Base-by-base conservation (phyloP, 257 asterid genomes). In the Nicotiana tabacum region DNA sequence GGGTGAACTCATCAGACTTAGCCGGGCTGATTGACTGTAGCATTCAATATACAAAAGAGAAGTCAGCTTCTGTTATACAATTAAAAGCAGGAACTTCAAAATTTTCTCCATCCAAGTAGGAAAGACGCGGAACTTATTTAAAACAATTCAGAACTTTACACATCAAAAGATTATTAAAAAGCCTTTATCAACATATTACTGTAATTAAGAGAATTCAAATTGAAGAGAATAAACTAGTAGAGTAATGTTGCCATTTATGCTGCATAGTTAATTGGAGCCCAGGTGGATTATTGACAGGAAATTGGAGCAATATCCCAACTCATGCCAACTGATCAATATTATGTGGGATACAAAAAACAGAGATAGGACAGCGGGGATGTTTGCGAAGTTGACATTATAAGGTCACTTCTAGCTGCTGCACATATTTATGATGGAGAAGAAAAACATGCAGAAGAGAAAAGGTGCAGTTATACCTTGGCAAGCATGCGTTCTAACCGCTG, bases 1-100 rank as follows among this genome's bases (percentile, higher is more conserved):
- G 86, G 39, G 90, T 84, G 87, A 95, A 92, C 82, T 95, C 99
- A 66, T 95, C 99, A 12, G 92, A 94, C 92, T 95, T 95, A 1
- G 91, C 76, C 67, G 93, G 81, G 83, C 90, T 92, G 84, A 95
- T 89, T 43, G 98, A 83, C 98, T 94, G 95, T 90, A 88, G 37
- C 76, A 64, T 80, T 66, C 64, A 84, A 51, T 62, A 81, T 18
- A 39, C 81, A 51, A 66, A 58, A 62, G 58, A 76, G 32, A 43
- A 29, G 48, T 57, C 66, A 83, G 56, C 64, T 80, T 37, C 46
- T 77, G 66, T 82, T 65, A 61, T 15, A 79, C 37, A 32, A n/a
- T 37, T 69, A 21, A 9, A 61, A 56, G 58, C 35, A 43, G 12
- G 60, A 81, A 21, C 32, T 35, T 32, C 29, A 77, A 51, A 77